Conservation (phyloP, 805 yeast genomes). For the Candida railenensis region DNA sequence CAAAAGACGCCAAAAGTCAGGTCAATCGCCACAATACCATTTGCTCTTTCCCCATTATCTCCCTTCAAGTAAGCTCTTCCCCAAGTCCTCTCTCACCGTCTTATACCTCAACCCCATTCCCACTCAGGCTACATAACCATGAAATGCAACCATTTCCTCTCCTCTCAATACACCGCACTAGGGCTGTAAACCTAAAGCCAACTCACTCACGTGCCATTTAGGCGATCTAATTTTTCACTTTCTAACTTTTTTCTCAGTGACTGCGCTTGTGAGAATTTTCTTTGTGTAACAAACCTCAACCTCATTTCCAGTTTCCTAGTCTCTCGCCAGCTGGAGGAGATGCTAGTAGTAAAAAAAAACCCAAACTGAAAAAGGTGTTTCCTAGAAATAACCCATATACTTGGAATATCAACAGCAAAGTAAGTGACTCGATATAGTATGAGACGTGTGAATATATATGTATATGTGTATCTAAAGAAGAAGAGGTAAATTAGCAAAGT, state of each 20-base stretch:
- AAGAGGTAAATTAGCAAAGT: too few species aligned
- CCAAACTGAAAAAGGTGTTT: constrained; percentile 3
- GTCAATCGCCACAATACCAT: too few species aligned
- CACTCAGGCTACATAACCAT: too few species aligned
- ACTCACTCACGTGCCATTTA: neutral
- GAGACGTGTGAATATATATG: neutral
- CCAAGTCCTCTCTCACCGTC: too few species aligned
- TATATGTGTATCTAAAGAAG: neutral
- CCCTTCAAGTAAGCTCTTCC: too few species aligned
- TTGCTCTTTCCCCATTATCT: too few species aligned
- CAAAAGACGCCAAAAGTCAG: too few species aligned
- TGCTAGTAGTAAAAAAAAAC: constrained; percentile 3
- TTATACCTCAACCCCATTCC: too few species aligned
- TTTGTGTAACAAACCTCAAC: constrained; percentile 1
- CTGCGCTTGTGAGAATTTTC: neutral
- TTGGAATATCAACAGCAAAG: constrained; percentile 13
- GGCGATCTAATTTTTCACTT: neutral
- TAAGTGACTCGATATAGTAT: constrained; percentile 5
- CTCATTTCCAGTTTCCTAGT: neutral
- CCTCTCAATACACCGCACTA: too few species aligned
- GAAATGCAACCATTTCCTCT: too few species aligned
- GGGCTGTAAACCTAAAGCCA: neutral
- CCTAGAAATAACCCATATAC: constrained; percentile 6
- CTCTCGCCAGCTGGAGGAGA: constrained; percentile 1
- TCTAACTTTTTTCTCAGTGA: too few species aligned